Evolutionary conservation across 2,329 filamentous ascomycete genomes (phyloP).

Genomic region (Arthroderma uncinatum): DNA sequence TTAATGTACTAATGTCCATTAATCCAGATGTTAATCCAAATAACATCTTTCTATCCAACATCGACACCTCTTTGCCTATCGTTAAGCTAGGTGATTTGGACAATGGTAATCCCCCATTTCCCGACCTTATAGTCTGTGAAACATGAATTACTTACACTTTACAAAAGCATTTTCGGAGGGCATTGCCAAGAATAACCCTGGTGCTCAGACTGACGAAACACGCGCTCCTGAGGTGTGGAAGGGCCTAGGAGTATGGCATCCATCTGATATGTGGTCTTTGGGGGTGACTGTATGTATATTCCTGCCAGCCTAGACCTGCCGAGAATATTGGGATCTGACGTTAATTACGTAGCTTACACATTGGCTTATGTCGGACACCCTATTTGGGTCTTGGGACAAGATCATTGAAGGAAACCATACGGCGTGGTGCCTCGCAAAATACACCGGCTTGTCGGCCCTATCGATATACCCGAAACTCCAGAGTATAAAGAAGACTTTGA

Average conservation of each 20-base stretch:
- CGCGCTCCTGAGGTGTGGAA: not conserved
- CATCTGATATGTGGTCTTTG: too few relatives aligned
- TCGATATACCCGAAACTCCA: not conserved
- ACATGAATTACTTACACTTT: too few relatives aligned
- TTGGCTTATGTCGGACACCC: too few relatives aligned
- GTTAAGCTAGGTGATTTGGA: conserved; percentile 8
- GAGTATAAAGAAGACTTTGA: not conserved
- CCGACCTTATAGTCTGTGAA: too few relatives aligned
- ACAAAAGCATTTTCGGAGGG: not conserved
- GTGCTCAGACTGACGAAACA: not conserved
- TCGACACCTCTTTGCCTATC: not conserved
- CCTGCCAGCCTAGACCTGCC: too few relatives aligned
- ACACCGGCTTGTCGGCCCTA: not conserved
- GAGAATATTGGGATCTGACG: too few relatives aligned
- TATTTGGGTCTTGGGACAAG: conserved; percentile 1
- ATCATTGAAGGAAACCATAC: not conserved
- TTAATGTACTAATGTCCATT: not conserved
- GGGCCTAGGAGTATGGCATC: too few relatives aligned
- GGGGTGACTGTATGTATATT: too few relatives aligned
- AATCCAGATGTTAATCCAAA: not conserved
- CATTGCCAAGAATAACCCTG: not conserved
- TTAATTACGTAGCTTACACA: too few relatives aligned
- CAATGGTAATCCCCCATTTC: not conserved
- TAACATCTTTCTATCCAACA: not conserved
- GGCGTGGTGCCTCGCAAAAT: not conserved